Conservation (phyloP, 2,329 filamentous ascomycete species). For the Reticulascus tulasneorum region DNA sequence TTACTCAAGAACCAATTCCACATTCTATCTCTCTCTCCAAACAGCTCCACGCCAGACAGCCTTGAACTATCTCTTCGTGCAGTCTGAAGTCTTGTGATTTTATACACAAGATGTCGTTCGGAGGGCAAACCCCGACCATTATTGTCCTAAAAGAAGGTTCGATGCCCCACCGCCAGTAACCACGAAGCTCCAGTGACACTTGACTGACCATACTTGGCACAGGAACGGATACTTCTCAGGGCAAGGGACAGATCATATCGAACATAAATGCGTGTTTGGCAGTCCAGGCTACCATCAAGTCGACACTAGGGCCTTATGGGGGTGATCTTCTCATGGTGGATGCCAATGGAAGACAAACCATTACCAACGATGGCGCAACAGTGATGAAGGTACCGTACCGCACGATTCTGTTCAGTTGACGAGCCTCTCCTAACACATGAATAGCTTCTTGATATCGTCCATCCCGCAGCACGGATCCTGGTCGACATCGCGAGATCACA, state of each 20-base stretch:
- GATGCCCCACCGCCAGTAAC: conserved; percentile 39
- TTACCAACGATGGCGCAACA: conserved; percentile 97
- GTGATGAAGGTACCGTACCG: conserved; percentile 79
- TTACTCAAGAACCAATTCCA: conserved; percentile 17
- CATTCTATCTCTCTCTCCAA: conserved; percentile 7
- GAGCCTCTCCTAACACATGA: not conserved
- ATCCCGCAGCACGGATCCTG: conserved; percentile 93
- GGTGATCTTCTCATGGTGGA: conserved; percentile 95
- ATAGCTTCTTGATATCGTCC: conserved; percentile 94
- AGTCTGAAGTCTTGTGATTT: not conserved
- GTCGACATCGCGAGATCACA: conserved; percentile 98
- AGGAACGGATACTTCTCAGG: conserved; percentile 97
- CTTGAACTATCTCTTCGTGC: not conserved
- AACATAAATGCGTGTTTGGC: conserved; percentile 99
- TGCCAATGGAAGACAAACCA: conserved; percentile 91
- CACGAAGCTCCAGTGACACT: conserved; percentile 18
- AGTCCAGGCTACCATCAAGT: conserved; percentile 93
- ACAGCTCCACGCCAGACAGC: conserved; percentile 4
- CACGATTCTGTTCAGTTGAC: not conserved
- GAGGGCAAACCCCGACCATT: conserved; percentile 95
- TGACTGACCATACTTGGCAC: conserved; percentile 14
- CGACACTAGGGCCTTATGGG: conserved; percentile 92
- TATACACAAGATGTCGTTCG: conserved; percentile 75
- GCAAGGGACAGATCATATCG: conserved; percentile 91
- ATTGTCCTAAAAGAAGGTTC: conserved; percentile 96